phyloP scores from a whole-genome alignment of 2,329 filamentous ascomycete species.

The Diplodia scrobiculata region DNA sequence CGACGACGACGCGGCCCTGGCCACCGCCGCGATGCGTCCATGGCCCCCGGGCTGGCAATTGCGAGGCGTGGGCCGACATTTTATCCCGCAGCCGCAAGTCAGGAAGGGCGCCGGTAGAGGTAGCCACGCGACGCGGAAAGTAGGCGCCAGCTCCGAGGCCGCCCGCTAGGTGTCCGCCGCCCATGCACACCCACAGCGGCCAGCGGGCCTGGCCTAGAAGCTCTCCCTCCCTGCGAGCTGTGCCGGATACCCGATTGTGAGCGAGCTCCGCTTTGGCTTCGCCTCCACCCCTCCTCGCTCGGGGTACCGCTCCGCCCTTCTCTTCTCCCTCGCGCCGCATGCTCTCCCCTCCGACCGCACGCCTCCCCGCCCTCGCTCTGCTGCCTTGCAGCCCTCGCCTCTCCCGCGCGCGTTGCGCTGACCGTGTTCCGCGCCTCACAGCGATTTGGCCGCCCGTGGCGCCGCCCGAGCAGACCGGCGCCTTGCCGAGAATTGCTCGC shows the following conservation, averaged over 20 bases:
- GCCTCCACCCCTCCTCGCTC: conserved; percentile 25
- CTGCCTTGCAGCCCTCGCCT: neutral
- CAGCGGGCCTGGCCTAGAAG: conserved; percentile 17
- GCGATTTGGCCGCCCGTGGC: conserved; percentile 29
- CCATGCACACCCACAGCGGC: conserved; percentile 4
- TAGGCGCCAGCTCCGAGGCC: conserved; percentile 13
- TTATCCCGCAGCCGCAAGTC: neutral
- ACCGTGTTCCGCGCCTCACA: conserved; percentile 15
- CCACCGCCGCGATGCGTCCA: neutral
- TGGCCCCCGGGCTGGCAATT: neutral
- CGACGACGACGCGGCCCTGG: neutral
- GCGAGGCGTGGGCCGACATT: conserved; percentile 5
- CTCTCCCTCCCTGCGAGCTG: conserved; percentile 19
- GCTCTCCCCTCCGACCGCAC: conserved; percentile 8
- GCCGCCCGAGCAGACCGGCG: conserved; percentile 13
- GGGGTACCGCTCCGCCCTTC: conserved; percentile 29
- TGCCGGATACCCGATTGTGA: conserved; percentile 21
- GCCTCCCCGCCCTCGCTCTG: neutral
- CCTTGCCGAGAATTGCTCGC: conserved; percentile 21
- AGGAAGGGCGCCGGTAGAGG: neutral
- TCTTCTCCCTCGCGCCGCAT: conserved; percentile 23
- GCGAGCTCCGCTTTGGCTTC: conserved; percentile 13
- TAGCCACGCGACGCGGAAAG: conserved; percentile 18
- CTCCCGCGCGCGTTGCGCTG: conserved; percentile 17
- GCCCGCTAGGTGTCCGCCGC: conserved; percentile 7